Evolutionary conservation across 192 early-diverging fungal species (phyloP), one percentile per base, ranked within the genome.

Genomic region (Mortierella claussenii): DNA sequence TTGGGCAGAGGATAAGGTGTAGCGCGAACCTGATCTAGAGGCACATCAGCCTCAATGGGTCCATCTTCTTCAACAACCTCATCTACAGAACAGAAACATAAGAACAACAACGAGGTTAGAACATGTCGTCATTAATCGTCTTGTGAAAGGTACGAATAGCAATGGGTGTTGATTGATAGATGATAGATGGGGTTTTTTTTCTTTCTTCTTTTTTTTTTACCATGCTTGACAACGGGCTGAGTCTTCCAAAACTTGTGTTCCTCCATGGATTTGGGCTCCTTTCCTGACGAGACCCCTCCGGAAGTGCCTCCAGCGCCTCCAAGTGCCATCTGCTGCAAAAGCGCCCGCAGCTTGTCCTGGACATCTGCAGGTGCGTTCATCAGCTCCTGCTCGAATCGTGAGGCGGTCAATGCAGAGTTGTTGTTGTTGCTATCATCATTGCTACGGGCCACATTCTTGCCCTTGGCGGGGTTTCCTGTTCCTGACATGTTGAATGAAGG

Each of bases 191-290:
- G n/a, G n/a, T n/a, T n/a, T n/a, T n/a, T n/a, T n/a, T n/a, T n/a
- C n/a, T n/a, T 40, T 40, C 37, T 10, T 13, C 37, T 40, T 13
- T 40, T 28, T 13, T 23, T 15, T 23, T 64, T 83, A 83, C 92
- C 89, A 63, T 89, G 85, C 55, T 88, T 81, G 17, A 91, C 91
- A 17, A 99, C 97, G 11, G 97, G 97, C 78, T 99, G 97, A 13
- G 97, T 99, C 68, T 82, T 89, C 97, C 97, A 99, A 66, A 99
- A 99, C 84, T 96, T 90, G 84, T 97, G 93, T 27, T 87, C 82
- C 4, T 71, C 73, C 64, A 81, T 82, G 18, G 83, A 82, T 55
- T 86, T 86, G 40, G 73, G 73, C 8, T 55, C 73, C 33, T 79
- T 78, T 44, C 67, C 69, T 9, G 60, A 52, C 0, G 27, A 15